A percentile compares a stretch with the other conserved stretches of the same genome.
phyloP scores from a whole-genome alignment of 306 rosid genomes.

The Coriaria nepalensis region DNA sequence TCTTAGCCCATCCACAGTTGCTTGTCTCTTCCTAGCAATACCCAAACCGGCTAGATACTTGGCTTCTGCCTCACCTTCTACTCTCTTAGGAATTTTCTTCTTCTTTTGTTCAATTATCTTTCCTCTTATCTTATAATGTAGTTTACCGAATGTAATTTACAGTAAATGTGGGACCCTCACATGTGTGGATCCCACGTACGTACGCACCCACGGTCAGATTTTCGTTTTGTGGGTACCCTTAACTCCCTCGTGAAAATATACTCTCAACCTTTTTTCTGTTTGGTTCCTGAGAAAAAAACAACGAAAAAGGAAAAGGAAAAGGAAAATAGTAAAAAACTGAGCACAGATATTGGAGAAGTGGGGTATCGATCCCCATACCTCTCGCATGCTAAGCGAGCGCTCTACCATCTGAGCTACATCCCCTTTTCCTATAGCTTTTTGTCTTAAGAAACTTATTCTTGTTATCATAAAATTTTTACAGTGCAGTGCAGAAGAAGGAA shows the following conservation, averaged over 20 bases:
- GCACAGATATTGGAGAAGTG: slow-evolving; percentile 46
- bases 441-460: no score
- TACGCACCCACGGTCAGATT: no score
- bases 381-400: slow-evolving; percentile 99
- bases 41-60: slow-evolving; percentile 83
- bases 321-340: not conserved
- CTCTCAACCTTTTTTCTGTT: not conserved
- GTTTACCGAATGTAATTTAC: no score
- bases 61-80: slow-evolving; percentile 92
- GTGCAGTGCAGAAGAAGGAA: no score
- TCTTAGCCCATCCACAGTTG: slow-evolving; percentile 83
- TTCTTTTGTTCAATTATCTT: no score
- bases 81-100: slow-evolving; percentile 27
- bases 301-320: not conserved
- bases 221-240: no score
- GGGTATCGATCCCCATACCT: slow-evolving; percentile 96
- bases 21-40: slow-evolving; percentile 92
- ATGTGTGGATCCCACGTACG: no score
- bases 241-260: not conserved
- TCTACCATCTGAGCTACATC: slow-evolving; percentile 99
- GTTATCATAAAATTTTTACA: no score
- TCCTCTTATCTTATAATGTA: no score
- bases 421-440: no score
- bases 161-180: no score
- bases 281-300: not conserved